These are phyloP conservation scores for Funneliformis mosseae DNA, from an alignment of 192 early-diverging fungal species.

Conservation along the genomic window DNA sequence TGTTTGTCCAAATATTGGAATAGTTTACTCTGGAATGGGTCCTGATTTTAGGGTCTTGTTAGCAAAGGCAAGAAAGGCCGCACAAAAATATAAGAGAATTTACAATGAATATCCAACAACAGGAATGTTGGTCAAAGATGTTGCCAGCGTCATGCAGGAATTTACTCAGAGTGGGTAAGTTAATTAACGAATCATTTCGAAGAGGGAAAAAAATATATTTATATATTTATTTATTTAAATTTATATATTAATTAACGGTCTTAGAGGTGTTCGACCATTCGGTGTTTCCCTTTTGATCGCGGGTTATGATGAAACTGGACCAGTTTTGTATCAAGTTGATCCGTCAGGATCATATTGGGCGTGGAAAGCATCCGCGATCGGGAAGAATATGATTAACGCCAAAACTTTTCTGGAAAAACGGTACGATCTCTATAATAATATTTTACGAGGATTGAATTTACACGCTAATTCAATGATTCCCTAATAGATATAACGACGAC, in stretches of 20 bases:
- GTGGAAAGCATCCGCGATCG: constrained; percentile 99
- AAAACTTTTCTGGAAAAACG: constrained; percentile 99
- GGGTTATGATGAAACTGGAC: constrained; percentile 91
- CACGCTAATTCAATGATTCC: neutral
- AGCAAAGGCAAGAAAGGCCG: constrained; percentile 92
- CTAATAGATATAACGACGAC: constrained; percentile 76
- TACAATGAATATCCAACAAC: constrained; percentile 96
- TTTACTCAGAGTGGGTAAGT: constrained; percentile 95
- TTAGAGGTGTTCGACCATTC: constrained; percentile 97
- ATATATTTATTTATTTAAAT: neutral
- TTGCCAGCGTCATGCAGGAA: constrained; percentile 98
- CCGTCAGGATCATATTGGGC: constrained; percentile 98
- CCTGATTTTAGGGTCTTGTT: constrained; percentile 97
- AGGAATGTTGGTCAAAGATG: constrained; percentile 93
- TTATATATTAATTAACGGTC: too few relatives aligned
- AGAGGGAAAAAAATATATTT: too few relatives aligned
- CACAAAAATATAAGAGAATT: constrained; percentile 91
- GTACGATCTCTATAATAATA: constrained; percentile 39
- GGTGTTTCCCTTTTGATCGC: constrained; percentile 97
- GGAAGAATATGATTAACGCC: constrained; percentile 99
- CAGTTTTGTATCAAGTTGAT: constrained; percentile 97
- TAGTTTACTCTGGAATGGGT: constrained; percentile 99
- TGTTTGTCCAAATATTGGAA: constrained; percentile 92
- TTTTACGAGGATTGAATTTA: neutral
- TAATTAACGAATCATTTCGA: neutral